These are phyloP conservation scores for Castanopsis chinensis DNA, from an alignment of 306 rosid species.

Conservation along the genomic window DNA sequence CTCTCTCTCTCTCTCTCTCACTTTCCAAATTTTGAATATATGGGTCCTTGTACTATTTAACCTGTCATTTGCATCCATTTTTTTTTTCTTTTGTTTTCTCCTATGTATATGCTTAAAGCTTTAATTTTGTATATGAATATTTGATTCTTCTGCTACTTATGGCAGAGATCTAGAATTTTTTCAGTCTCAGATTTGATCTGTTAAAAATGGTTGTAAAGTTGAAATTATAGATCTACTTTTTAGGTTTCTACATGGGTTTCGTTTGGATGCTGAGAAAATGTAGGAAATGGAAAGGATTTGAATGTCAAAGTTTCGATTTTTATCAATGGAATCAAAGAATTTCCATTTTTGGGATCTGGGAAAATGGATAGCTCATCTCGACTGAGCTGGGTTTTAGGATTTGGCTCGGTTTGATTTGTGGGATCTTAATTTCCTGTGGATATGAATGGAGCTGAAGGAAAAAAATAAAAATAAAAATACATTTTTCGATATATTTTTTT, in stretches of 20 bases:
- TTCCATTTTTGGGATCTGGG: slow-evolving; percentile 5
- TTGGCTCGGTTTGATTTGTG: neutral
- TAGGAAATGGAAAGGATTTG: slow-evolving; percentile 20
- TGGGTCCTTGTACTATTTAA: slow-evolving; percentile 72
- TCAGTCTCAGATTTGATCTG: slow-evolving; percentile 20
- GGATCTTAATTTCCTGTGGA: neutral
- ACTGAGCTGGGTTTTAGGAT: slow-evolving; percentile 14
- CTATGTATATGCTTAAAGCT: slow-evolving; percentile 25
- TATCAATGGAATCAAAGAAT: slow-evolving; percentile 22
- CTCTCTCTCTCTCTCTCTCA: slow-evolving; percentile 19
- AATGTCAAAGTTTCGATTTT: slow-evolving; percentile 37
- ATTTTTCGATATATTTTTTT: neutral
- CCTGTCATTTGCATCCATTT: slow-evolving; percentile 49
- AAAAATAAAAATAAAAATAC: neutral
- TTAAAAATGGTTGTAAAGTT: neutral
- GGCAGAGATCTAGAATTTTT: slow-evolving; percentile 35
- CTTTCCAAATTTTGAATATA: slow-evolving; percentile 64
- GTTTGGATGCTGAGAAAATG: slow-evolving; percentile 33
- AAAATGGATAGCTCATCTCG: slow-evolving; percentile 16
- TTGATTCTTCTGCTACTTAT: slow-evolving; percentile 6
- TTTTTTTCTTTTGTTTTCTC: slow-evolving; percentile 28
- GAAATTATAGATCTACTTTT: slow-evolving; percentile 38
- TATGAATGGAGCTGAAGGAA: neutral
- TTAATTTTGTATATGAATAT: slow-evolving; percentile 10
- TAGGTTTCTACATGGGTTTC: neutral